Percentiles rank a stretch among this genome's conserved stretches.
Evolutionary conservation across 2,329 filamentous ascomycete species (phyloP).

Genomic region (Bipolaris sorokiniana): DNA sequence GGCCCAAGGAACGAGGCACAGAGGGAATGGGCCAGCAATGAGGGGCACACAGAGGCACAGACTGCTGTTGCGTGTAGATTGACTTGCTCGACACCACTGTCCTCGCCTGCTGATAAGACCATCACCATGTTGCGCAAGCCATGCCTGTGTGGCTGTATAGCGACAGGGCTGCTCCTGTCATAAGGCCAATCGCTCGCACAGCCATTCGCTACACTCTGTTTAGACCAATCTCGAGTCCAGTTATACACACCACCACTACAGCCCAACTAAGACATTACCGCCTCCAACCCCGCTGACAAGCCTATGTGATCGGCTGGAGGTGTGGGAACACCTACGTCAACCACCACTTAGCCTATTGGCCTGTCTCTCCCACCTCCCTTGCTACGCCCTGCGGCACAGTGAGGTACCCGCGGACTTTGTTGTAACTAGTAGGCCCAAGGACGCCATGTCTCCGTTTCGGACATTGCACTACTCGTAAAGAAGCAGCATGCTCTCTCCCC

Average conservation of each 20-base stretch:
- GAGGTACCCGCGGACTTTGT: slow-evolving; percentile 11
- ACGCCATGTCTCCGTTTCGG: slow-evolving; percentile 11
- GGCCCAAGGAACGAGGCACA: not conserved
- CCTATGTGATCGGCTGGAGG: slow-evolving; percentile 26
- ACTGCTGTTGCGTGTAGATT: slow-evolving; percentile 36
- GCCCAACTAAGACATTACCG: slow-evolving; percentile 9
- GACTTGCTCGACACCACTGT: slow-evolving; percentile 5
- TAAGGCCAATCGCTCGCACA: slow-evolving; percentile 36
- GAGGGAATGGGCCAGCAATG: not conserved
- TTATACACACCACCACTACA: slow-evolving; percentile 21
- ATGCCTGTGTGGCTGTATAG: slow-evolving; percentile 28
- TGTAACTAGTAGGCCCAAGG: slow-evolving; percentile 6
- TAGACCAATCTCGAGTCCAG: slow-evolving; percentile 35
- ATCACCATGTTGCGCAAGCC: slow-evolving; percentile 21
- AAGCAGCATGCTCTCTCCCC: slow-evolving; percentile 15
- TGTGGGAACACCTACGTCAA: slow-evolving; percentile 15
- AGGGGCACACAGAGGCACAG: slow-evolving; percentile 9
- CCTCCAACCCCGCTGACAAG: slow-evolving; percentile 35
- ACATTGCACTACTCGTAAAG: slow-evolving; percentile 3
- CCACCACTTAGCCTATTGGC: slow-evolving; percentile 20
- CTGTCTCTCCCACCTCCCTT: slow-evolving; percentile 13
- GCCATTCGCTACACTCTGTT: slow-evolving; percentile 34
- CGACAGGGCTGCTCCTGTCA: slow-evolving; percentile 30
- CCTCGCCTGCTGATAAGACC: slow-evolving; percentile 17
- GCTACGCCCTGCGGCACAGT: slow-evolving; percentile 17